These are phyloP conservation scores for Ilyonectria destructans DNA, from an alignment of 2,329 filamentous ascomycete species.

Conservation along the genomic window DNA sequence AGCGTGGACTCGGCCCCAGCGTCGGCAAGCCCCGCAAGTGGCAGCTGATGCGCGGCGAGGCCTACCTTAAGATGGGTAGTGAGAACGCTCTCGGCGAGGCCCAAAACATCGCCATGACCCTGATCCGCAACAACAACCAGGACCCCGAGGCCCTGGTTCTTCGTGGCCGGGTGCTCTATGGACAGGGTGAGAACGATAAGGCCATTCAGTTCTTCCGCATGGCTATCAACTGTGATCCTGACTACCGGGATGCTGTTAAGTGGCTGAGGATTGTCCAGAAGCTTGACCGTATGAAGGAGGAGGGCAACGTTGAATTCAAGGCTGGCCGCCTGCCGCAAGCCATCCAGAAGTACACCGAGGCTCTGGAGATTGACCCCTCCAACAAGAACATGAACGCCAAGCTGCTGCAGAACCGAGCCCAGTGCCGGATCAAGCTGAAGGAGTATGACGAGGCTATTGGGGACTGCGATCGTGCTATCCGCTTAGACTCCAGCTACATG, in stretches of 20 bases:
- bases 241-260: conserved; percentile 90
- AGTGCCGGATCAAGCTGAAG: conserved; percentile 88
- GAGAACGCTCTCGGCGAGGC: conserved; percentile 92
- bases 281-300: conserved; percentile 92
- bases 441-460: conserved; percentile 85
- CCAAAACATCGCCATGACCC: conserved; percentile 90
- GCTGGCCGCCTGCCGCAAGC: conserved; percentile 84
- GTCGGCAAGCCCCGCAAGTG: conserved; percentile 91
- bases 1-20: conserved; percentile 82
- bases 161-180: conserved; percentile 89
- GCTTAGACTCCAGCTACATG: conserved; percentile 86
- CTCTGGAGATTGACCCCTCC: conserved; percentile 86
- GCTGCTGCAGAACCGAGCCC: conserved; percentile 92
- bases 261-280: conserved; percentile 93
- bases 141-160: conserved; percentile 96
- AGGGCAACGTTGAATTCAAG: conserved; percentile 94
- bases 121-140: conserved; percentile 89
- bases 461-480: conserved; percentile 89
- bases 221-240: conserved; percentile 91
- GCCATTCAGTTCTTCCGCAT: conserved; percentile 93
- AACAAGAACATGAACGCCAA: conserved; percentile 97
- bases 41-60: conserved; percentile 93
- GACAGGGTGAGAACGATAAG: conserved; percentile 95
- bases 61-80: conserved; percentile 93
- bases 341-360: conserved; percentile 87